A percentile compares a stretch with the other conserved stretches of the same genome.
Evolutionary conservation across 2,329 filamentous ascomycete species (phyloP).

Genomic region (Penicillium sp.): DNA sequence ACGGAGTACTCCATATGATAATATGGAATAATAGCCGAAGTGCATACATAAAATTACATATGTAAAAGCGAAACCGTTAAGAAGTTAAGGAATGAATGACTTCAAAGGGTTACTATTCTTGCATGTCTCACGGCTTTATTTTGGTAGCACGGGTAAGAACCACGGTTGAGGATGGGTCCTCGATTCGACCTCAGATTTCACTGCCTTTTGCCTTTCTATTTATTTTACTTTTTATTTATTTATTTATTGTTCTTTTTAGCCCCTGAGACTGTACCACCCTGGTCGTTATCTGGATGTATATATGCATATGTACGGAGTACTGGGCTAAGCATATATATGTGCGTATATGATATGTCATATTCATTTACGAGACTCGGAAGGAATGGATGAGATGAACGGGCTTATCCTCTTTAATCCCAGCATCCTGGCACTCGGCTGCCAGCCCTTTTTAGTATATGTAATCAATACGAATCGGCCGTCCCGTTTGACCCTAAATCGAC

Average conservation of each 20-base stretch:
- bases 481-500: conserved; percentile 6
- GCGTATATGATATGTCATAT: neutral
- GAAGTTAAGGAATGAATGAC: neutral
- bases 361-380: neutral
- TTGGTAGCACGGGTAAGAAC: conserved; percentile 13
- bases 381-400: neutral
- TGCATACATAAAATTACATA: neutral
- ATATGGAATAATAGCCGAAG: neutral
- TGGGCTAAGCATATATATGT: neutral
- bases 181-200: conserved; percentile 1
- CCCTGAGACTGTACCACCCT: neutral
- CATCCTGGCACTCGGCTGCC: conserved; percentile 3
- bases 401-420: conserved; percentile 5
- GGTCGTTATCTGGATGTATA: neutral
- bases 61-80: conserved; percentile 1
- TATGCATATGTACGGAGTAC: neutral
- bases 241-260: neutral
- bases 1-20: neutral
- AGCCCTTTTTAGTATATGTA: conserved; percentile 1
- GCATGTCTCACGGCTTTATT: neutral
- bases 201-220: conserved; percentile 2
- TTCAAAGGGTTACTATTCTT: neutral
- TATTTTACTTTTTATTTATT: neutral
- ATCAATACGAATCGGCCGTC: conserved; percentile 14
- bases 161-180: conserved; percentile 14